Percentiles rank a stretch among this genome's conserved stretches.
phyloP scores from a whole-genome alignment of 768 basidiomycete species.

The Trametes cingulata region DNA sequence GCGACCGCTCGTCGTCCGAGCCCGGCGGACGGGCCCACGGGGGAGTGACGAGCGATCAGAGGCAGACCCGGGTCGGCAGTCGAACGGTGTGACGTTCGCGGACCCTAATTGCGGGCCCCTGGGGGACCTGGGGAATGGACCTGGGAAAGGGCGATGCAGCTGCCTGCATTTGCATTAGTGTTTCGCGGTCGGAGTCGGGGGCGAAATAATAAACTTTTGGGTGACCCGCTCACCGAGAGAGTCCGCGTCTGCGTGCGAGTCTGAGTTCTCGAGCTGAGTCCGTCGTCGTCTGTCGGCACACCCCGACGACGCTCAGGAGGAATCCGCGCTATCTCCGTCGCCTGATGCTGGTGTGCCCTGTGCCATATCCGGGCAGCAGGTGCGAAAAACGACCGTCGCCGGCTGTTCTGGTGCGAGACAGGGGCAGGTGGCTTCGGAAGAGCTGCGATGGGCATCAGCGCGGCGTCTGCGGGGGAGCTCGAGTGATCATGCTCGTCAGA shows the following conservation, averaged over 20 bases:
- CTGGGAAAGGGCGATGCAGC: conserved; percentile 8
- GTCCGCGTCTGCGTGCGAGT: conserved; percentile 19
- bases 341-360: conserved; percentile 7
- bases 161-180: conserved; percentile 2
- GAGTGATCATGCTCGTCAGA: conserved; percentile 8
- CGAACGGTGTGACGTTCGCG: conserved; percentile 10
- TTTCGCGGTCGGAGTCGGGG: conserved; percentile 16
- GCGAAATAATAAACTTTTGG: conserved; percentile 28
- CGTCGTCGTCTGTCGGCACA: neutral
- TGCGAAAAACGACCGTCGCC: neutral
- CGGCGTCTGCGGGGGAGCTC: neutral
- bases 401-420: conserved; percentile 12
- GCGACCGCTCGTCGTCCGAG: neutral
- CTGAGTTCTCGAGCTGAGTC: neutral
- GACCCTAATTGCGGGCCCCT: conserved; percentile 12
- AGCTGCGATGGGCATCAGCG: conserved; percentile 3
- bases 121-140: conserved; percentile 10
- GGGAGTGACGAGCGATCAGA: neutral
- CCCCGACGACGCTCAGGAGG: neutral
- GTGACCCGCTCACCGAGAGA: conserved; percentile 11
- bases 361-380: conserved; percentile 11
- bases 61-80: conserved; percentile 3
- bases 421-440: neutral
- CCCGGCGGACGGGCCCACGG: conserved; percentile 5
- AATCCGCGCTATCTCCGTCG: conserved; percentile 21